Base-by-base conservation (phyloP, 1,284 basidiomycete genomes). In the Pseudozyma sp. region DNA sequence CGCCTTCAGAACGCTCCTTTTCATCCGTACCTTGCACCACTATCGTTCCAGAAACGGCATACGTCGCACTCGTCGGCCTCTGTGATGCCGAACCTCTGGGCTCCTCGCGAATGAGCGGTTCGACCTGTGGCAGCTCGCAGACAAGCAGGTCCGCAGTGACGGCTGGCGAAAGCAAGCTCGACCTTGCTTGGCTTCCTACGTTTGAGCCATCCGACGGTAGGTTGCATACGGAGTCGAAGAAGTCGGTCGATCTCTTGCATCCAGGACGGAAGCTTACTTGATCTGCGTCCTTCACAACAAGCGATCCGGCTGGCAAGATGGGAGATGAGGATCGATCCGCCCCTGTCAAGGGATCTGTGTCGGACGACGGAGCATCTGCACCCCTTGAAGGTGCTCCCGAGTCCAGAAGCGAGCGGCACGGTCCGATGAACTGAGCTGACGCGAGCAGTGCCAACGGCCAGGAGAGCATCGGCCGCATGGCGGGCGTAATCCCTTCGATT, bases 191-290 rank as follows among this genome's bases (percentile, higher is more conserved):
- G 10, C 16, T 24, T 5, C n/a, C 53, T 5, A 17, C 16, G 5
- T 19, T 44, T 4, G 64, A 34, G 7, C 44, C 37, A 5, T 29
- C 24, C 4, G 40, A 37, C 0, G 58, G 58, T 33, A 40, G 51
- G 40, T 35, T 56, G 57, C 75, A 77, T 16, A 77, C 62, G 30
- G 68, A 53, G 6, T 57, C 65, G 30, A 77, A 59, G 40, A 77
- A 70, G 59, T 74, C 67, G n/a, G 61, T 64, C 3, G 75, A 58
- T 11, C 75, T 57, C 16, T 64, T 57, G 66, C 74, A 76, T 39
- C 69, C 69, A 14, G 46, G 58, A 29, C 55, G 64, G 17, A 69
- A 17, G 30, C 57, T 42, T 7, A 35, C 5, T 8, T 60, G 53
- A 31, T 56, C 33, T 17, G 33, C 29, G 10, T 58, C 42, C 13